Evolutionary conservation across 148 eudicot species (phyloP).

Genomic region (Vaccinium corymbosum): DNA sequence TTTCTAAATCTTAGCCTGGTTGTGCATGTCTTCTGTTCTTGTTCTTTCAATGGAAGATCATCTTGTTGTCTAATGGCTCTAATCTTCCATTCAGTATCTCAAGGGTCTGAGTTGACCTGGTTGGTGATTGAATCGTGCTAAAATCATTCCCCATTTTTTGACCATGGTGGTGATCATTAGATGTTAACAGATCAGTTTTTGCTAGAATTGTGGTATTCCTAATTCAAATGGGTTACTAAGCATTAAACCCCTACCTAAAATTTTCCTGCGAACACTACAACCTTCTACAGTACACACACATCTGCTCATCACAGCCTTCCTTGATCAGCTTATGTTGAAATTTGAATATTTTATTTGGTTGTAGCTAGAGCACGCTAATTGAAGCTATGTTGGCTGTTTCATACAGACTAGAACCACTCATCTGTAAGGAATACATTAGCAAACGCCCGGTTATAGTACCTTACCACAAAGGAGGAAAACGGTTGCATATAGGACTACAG

Average conservation of each 20-base stretch:
- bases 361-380: not conserved
- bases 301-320: not conserved
- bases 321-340: not conserved
- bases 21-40: not conserved
- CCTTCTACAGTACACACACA: not conserved
- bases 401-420: conserved; percentile 83
- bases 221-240: not conserved
- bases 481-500: conserved; percentile 85
- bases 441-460: conserved; percentile 89
- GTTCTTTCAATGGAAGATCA: not conserved
- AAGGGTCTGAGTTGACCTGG: not conserved
- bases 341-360: conserved; percentile 5
- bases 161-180: not conserved
- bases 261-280: not conserved
- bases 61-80: not conserved
- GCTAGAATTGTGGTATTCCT: not conserved
- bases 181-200: not conserved
- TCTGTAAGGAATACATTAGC: conserved; percentile 70
- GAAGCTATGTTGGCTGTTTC: conserved; percentile 16
- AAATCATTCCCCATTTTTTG: not conserved
- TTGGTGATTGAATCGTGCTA: not conserved
- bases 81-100: not conserved
- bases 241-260: not conserved
- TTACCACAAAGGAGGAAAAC: conserved; percentile 93
- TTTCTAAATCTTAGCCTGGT: not conserved